Conservation (phyloP, 495 filamentous ascomycete genomes). For the Penicillium diatomitis region DNA sequence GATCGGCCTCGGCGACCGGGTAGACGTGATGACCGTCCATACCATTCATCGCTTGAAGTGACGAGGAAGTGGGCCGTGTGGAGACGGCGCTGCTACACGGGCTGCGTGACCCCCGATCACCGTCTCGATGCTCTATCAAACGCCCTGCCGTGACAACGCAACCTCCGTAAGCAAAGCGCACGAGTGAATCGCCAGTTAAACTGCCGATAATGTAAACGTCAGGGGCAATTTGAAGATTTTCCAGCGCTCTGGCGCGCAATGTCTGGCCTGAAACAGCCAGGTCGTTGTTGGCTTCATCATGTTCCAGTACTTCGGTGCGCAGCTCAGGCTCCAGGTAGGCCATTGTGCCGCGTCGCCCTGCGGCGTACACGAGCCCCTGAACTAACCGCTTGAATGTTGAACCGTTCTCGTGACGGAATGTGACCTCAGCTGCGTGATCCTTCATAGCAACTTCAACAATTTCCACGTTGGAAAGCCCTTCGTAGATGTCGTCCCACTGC, state of each 20-base stretch:
- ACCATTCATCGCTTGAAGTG: constrained; percentile 31
- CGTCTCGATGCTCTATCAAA: constrained; percentile 29
- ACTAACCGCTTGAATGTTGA: constrained; percentile 35
- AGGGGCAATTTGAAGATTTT: constrained; percentile 45
- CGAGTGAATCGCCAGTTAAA: constrained; percentile 54
- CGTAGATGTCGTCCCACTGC: constrained; percentile 44
- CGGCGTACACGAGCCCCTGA: constrained; percentile 47
- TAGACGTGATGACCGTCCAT: constrained; percentile 34
- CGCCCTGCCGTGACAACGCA: constrained; percentile 50
- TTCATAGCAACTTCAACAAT: constrained; percentile 34
- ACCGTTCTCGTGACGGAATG: constrained; percentile 39
- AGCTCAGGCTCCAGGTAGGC: constrained; percentile 44
- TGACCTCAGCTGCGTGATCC: constrained; percentile 29
- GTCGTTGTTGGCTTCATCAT: constrained; percentile 10
- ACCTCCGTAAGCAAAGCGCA: constrained; percentile 55
- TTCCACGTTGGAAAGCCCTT: constrained; percentile 50
- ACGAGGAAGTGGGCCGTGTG: constrained; percentile 12
- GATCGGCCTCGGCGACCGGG: constrained; percentile 3
- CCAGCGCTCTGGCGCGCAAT: constrained; percentile 44
- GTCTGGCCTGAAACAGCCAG: constrained; percentile 45
- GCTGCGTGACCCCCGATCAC: constrained; percentile 8
- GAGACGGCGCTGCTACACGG: constrained; percentile 10
- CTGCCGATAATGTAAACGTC: constrained; percentile 55
- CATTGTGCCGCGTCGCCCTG: constrained; percentile 51
- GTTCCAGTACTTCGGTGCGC: constrained; percentile 40